These are phyloP conservation scores for Ophidiomyces ophidiicola DNA, from an alignment of 2,329 filamentous ascomycete species.

Conservation along the genomic window DNA sequence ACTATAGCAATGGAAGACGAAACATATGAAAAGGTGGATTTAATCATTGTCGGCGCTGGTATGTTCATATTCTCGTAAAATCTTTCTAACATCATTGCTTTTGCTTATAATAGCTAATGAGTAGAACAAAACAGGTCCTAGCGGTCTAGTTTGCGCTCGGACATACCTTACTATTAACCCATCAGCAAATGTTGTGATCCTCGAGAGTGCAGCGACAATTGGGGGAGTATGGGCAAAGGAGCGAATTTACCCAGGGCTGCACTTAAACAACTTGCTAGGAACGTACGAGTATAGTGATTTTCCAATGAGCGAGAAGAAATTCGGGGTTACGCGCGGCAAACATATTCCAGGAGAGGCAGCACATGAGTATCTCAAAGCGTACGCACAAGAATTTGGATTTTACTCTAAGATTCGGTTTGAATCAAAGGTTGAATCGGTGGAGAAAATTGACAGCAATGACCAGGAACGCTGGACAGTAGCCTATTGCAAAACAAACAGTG, in stretches of 20 bases:
- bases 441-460: slow-evolving; percentile 19
- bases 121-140: slow-evolving; percentile 30
- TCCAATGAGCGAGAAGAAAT: slow-evolving; percentile 49
- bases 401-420: slow-evolving; percentile 36
- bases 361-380: slow-evolving; percentile 46
- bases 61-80: no score
- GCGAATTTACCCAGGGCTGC: slow-evolving; percentile 54
- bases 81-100: not conserved
- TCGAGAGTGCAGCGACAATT: slow-evolving; percentile 46
- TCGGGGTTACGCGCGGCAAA: slow-evolving; percentile 38
- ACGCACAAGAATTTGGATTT: slow-evolving; percentile 43
- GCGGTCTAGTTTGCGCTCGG: slow-evolving; percentile 50
- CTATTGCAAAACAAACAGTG: slow-evolving; percentile 16
- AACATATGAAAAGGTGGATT: slow-evolving; percentile 6
- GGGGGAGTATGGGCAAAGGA: slow-evolving; percentile 61
- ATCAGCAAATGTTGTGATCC: slow-evolving; percentile 42
- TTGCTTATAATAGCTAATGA: not conserved
- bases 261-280: slow-evolving; percentile 61
- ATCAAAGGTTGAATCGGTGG: slow-evolving; percentile 38
- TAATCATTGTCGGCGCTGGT: slow-evolving; percentile 12
- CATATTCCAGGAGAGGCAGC: slow-evolving; percentile 49
- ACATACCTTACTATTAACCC: slow-evolving; percentile 50
- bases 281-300: slow-evolving; percentile 65
- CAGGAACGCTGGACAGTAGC: slow-evolving; percentile 23
- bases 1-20: no score